Evolutionary conservation across 345 rosid species (phyloP).

Genomic region (Balakata baccata): DNA sequence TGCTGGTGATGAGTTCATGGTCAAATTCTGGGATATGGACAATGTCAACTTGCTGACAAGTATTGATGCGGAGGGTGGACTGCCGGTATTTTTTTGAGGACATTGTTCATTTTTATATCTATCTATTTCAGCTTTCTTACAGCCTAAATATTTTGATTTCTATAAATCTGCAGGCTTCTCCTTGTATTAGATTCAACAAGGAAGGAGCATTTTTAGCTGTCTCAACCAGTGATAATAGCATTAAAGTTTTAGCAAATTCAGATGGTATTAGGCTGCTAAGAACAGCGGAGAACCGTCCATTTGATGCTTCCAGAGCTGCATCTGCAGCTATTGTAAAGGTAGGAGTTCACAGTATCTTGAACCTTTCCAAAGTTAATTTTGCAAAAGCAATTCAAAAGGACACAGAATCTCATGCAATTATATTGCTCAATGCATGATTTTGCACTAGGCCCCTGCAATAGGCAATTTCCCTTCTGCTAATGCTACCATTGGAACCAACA

Average conservation of each 20-base stretch:
- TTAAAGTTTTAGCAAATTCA: slow-evolving; percentile 70
- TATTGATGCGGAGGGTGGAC: slow-evolving; percentile 75
- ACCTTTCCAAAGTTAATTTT: background rate
- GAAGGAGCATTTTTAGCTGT: slow-evolving; percentile 78
- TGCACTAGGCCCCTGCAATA: slow-evolving; percentile 43
- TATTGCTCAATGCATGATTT: slow-evolving; percentile 19
- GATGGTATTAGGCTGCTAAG: slow-evolving; percentile 71
- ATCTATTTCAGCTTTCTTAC: slow-evolving; percentile 5
- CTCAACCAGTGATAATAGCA: slow-evolving; percentile 70
- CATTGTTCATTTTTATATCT: background rate
- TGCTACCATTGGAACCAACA: slow-evolving; percentile 49
- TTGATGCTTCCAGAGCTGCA: slow-evolving; percentile 77
- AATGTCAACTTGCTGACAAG: slow-evolving; percentile 49
- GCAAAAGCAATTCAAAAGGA: background rate
- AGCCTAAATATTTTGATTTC: slow-evolving; percentile 14
- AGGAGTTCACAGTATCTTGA: background rate
- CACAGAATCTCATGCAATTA: slow-evolving; percentile 2
- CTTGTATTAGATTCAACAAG: slow-evolving; percentile 71
- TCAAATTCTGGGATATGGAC: slow-evolving; percentile 90
- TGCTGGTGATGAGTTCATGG: slow-evolving; percentile 73
- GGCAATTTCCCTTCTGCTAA: slow-evolving; percentile 48
- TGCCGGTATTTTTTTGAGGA: slow-evolving; percentile 46
- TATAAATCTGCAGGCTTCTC: slow-evolving; percentile 61
- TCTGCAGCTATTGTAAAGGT: slow-evolving; percentile 65
- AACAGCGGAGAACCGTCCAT: slow-evolving; percentile 61